These are phyloP conservation scores for Pythium phragmitis DNA, from an alignment of 352 stramenopile species.

Conservation along the genomic window DNA sequence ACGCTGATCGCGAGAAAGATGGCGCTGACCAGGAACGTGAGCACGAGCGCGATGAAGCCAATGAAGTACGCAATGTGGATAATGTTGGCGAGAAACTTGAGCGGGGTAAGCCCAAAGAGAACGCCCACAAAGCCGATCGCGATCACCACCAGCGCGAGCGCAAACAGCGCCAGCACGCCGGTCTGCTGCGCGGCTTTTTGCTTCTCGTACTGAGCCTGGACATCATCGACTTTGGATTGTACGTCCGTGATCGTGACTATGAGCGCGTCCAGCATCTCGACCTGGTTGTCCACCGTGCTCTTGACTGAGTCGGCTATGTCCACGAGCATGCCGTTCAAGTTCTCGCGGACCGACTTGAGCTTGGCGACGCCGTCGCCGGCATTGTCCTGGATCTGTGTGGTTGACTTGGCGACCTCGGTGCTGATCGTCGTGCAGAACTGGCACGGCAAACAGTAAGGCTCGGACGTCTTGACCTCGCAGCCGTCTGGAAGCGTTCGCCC, in stretches of 20 bases:
- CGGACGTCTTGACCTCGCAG: constrained; percentile 26
- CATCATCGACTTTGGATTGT: constrained; percentile 32
- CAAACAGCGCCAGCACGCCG: constrained; percentile 57
- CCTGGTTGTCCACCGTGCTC: constrained; percentile 36
- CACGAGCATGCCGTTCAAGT: constrained; percentile 45
- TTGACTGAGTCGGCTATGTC: constrained; percentile 36
- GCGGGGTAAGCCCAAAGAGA: constrained; percentile 58
- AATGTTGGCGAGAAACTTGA: constrained; percentile 62
- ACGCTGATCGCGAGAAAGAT: constrained; percentile 58
- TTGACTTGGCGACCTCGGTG: constrained; percentile 25
- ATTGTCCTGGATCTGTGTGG: constrained; percentile 38
- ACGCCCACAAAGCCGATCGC: constrained; percentile 59
- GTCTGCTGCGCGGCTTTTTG: constrained; percentile 41
- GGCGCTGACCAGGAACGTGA: constrained; percentile 61
- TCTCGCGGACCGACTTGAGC: constrained; percentile 33
- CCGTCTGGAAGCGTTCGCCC: constrained; percentile 31
- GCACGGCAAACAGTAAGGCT: constrained; percentile 39
- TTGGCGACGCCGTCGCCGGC: constrained; percentile 34
- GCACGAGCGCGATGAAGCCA: constrained; percentile 60
- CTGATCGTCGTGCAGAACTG: constrained; percentile 42
- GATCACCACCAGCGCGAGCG: constrained; percentile 48
- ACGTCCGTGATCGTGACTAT: constrained; percentile 35
- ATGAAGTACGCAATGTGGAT: constrained; percentile 76
- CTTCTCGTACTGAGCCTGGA: constrained; percentile 38
- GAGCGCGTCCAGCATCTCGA: constrained; percentile 30